These are phyloP conservation scores for Populus tomentosa DNA, from an alignment of 441 rosid species.

Conservation along the genomic window DNA sequence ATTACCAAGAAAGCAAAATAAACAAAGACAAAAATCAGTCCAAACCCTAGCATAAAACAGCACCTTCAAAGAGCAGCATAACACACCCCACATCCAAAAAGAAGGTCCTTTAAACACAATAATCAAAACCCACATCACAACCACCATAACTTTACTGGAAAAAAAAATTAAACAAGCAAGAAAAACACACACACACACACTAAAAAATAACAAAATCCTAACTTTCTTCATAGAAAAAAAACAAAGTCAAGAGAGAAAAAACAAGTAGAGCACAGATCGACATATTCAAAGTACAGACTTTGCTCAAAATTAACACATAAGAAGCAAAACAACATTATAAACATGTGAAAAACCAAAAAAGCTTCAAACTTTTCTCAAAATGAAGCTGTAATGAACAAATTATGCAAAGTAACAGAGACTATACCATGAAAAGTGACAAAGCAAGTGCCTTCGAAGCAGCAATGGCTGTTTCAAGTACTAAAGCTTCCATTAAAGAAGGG, in stretches of 20 bases:
- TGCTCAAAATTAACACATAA: not conserved
- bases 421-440: slow-evolving; percentile 44
- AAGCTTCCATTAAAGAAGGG: slow-evolving; percentile 29
- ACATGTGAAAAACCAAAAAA: not conserved
- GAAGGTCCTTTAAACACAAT: not conserved
- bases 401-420: not conserved
- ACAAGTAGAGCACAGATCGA: not conserved
- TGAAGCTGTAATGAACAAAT: not conserved
- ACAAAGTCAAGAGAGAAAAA: no score
- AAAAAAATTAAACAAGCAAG: not conserved
- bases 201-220: not conserved
- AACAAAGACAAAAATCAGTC: not conserved
- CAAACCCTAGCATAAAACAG: not conserved
- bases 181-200: not conserved
- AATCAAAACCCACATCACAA: not conserved
- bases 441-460: slow-evolving; percentile 30
- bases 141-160: not conserved
- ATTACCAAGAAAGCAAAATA: not conserved
- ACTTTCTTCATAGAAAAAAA: not conserved
- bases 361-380: not conserved
- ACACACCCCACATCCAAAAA: not conserved
- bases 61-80: not conserved
- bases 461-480: slow-evolving; percentile 33
- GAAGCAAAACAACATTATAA: not conserved
- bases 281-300: not conserved